phyloP scores from a whole-genome alignment of 2,329 filamentous ascomycete genomes.

The Didymella sp. region DNA sequence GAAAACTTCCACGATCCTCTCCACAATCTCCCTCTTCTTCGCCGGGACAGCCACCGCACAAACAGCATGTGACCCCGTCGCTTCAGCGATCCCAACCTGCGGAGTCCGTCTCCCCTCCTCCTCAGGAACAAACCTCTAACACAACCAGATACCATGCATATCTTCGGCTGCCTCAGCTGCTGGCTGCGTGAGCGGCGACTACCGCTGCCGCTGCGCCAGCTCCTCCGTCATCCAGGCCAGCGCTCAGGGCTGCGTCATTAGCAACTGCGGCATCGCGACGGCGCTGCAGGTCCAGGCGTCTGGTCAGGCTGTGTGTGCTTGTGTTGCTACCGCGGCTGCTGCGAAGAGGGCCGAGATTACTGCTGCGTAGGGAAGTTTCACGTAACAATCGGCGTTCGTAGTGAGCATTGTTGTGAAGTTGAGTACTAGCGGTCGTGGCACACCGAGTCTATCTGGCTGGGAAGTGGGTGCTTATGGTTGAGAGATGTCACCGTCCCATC shows the following conservation, averaged over 20 bases:
- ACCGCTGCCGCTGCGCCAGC: constrained; percentile 24
- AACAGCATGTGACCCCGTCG: constrained; percentile 21
- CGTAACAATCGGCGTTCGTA: too few relatives aligned
- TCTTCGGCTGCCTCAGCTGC: constrained; percentile 16
- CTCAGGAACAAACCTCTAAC: not conserved
- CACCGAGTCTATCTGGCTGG: too few relatives aligned
- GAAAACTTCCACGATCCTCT: constrained; percentile 8
- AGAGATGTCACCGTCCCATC: too few relatives aligned
- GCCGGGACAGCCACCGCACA: constrained; percentile 19
- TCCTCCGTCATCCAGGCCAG: constrained; percentile 20
- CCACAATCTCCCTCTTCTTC: constrained; percentile 8
- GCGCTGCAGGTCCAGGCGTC: constrained; percentile 23
- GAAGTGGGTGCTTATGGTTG: too few relatives aligned
- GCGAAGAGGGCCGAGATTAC: constrained; percentile 3
- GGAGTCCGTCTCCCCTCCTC: constrained; percentile 5
- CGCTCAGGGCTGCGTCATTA: constrained; percentile 22
- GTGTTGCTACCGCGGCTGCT: constrained; percentile 16
- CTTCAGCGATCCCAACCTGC: constrained; percentile 21
- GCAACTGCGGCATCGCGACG: constrained; percentile 20
- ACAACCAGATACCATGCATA: constrained; percentile 17
- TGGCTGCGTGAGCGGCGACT: constrained; percentile 19
- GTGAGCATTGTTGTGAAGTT: too few relatives aligned
- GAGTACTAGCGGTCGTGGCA: too few relatives aligned
- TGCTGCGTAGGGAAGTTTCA: too few relatives aligned
- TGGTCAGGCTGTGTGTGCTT: constrained; percentile 22